phyloP scores from a whole-genome alignment of 148 eudicot species.

The Rhododendron simsii region DNA sequence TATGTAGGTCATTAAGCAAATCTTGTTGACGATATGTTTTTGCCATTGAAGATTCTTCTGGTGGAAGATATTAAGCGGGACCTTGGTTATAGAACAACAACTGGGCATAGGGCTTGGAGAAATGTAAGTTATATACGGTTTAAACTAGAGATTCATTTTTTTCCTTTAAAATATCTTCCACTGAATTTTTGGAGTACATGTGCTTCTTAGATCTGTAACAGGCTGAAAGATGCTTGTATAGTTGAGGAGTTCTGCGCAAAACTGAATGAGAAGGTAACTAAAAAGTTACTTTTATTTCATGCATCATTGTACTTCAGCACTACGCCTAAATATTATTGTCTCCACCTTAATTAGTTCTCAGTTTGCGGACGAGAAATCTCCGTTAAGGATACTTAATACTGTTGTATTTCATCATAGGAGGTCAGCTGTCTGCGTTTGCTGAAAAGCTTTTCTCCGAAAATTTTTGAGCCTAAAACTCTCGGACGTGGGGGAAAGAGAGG shows the following conservation, averaged over 20 bases:
- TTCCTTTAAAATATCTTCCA: not conserved
- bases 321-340: not conserved
- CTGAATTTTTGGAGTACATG: not conserved
- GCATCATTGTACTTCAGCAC: not conserved
- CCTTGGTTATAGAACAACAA: slow-evolving; percentile 65
- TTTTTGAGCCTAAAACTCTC: slow-evolving; percentile 9
- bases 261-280: slow-evolving; percentile 46
- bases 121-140: slow-evolving; percentile 41
- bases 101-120: slow-evolving; percentile 93
- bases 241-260: slow-evolving; percentile 65
- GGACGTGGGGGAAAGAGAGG: slow-evolving; percentile 35
- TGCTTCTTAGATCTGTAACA: slow-evolving; percentile 50
- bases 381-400: slow-evolving; percentile 6
- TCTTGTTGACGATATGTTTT: slow-evolving; percentile 11
- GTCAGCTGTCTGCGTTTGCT: slow-evolving; percentile 74
- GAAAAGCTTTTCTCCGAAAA: slow-evolving; percentile 64
- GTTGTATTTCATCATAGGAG: slow-evolving; percentile 41
- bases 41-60: slow-evolving; percentile 65
- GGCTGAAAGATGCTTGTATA: slow-evolving; percentile 74
- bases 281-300: not conserved
- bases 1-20: not conserved
- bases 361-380: not conserved
- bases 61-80: slow-evolving; percentile 77
- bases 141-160: not conserved
- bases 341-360: not conserved